Conservation (phyloP, 2,329 filamentous ascomycete genomes). For the Corinectria fuckeliana region DNA sequence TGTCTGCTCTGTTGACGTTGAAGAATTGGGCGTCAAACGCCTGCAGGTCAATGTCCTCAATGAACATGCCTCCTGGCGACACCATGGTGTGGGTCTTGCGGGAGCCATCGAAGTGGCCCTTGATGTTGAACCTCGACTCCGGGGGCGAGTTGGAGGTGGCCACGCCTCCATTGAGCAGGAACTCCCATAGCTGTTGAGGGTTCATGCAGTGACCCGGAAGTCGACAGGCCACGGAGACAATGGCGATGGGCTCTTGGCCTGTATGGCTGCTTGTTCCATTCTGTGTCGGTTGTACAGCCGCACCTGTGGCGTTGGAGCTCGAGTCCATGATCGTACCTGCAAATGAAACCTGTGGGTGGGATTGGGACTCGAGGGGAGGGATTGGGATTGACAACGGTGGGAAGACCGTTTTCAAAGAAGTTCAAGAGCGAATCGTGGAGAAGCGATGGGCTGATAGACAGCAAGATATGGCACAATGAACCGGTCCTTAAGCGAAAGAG, state of each 20-base stretch:
- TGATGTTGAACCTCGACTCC: constrained; percentile 41
- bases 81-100: constrained; percentile 45
- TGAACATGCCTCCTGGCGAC: constrained; percentile 46
- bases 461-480: constrained; percentile 11
- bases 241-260: constrained; percentile 42
- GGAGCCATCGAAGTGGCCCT: constrained; percentile 46
- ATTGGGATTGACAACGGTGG: constrained; percentile 2
- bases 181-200: constrained; percentile 47
- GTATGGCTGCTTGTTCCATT: constrained; percentile 2
- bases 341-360: background rate
- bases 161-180: constrained; percentile 41
- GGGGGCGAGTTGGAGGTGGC: constrained; percentile 40
- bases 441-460: constrained; percentile 9
- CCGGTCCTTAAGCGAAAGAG: constrained; percentile 12
- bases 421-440: constrained; percentile 6
- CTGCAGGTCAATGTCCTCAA: constrained; percentile 33
- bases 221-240: constrained; percentile 51
- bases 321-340: background rate
- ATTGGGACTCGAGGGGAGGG: background rate
- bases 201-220: constrained; percentile 46
- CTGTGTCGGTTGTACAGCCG: background rate
- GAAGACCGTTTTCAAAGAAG: constrained; percentile 11
- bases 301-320: background rate
- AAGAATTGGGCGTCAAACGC: constrained; percentile 28
- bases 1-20: constrained; percentile 14